Evolutionary conservation across 2,329 filamentous ascomycete species (phyloP), one percentile per base, ranked within the genome.

Genomic region (Cercospora janseana): DNA sequence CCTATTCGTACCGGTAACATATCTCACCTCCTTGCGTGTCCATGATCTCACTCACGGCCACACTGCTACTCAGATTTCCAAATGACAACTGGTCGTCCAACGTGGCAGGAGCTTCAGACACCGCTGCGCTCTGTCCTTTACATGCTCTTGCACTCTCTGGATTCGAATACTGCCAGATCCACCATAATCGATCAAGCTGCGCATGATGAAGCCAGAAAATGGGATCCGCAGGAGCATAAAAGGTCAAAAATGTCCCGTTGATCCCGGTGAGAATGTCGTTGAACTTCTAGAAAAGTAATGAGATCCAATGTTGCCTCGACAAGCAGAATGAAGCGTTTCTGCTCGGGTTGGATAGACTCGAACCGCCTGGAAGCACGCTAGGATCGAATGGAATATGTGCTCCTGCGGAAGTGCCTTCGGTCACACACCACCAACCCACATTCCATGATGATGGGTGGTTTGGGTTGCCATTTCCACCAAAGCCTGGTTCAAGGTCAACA

Each of bases 151-250:
- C 26, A 27, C 12, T 27, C 12, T 6, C 26, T 12, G 6, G 6
- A 6, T 12, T 27, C 26, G 26, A 27, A 6, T 12, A 6, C 26
- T 35, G 31, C 31, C 31, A 35, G 7, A 35, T 13, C 31, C 31
- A 35, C 31, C 31, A 35, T 6, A 62, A 34, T 16, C 54, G 31
- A 29, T 63, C 61, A 10, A 62, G 46, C 52, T 60, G 56, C 2
- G 56, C 52, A 40, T 63, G 61, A 46, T 63, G 61, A 15, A 62
- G 51, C 51, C 58, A 63, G 49, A 61, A 61, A 12, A 63, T 35
- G 4, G 61, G 60, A 48, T 62, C 59, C 31, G 58, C 51, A 24
- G 62, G 58, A 16, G 60, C 59, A 8, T 58, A 60, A 40, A 59
- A 55, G 7, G 60, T 55, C 32, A 55, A 40, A 31, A 62, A 60